These are phyloP conservation scores for Trichodelitschia bisporula DNA, from an alignment of 495 filamentous ascomycete species.

Conservation along the genomic window DNA sequence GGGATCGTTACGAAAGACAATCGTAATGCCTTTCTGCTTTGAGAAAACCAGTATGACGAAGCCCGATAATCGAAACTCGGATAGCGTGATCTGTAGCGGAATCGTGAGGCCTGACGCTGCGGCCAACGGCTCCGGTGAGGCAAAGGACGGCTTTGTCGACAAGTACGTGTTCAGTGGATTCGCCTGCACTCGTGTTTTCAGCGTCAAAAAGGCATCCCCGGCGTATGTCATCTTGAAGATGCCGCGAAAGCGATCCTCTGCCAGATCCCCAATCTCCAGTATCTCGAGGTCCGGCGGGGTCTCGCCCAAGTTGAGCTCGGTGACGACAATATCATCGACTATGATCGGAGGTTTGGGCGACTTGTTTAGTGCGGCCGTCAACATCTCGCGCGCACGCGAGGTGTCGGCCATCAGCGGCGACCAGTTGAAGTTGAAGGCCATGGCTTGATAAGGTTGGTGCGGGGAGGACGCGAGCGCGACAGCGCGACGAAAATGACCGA, in stretches of 20 bases:
- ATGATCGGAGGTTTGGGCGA: conserved; percentile 96
- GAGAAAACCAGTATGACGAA: conserved; percentile 97
- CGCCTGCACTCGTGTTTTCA: conserved; percentile 88
- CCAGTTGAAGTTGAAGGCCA: conserved; percentile 99
- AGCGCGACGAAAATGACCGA: too few relatives aligned
- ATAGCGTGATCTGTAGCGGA: conserved; percentile 84
- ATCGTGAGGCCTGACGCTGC: conserved; percentile 86
- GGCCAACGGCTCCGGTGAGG: conserved; percentile 78
- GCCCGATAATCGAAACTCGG: conserved; percentile 87
- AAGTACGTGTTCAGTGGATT: conserved; percentile 94
- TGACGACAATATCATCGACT: conserved; percentile 96
- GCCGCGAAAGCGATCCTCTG: conserved; percentile 88
- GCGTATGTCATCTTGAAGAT: conserved; percentile 98
- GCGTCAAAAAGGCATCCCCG: conserved; percentile 80
- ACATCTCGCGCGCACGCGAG: conserved; percentile 70
- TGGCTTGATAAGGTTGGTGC: conserved; percentile 16
- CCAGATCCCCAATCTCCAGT: conserved; percentile 85
- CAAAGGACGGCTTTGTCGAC: conserved; percentile 70
- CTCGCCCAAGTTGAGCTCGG: conserved; percentile 83
- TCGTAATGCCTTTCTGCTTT: conserved; percentile 80
- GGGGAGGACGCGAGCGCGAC: not conserved
- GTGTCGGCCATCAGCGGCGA: conserved; percentile 91
- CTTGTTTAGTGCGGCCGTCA: conserved; percentile 90
- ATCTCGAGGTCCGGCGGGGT: conserved; percentile 89
- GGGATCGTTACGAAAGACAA: conserved; percentile 95